Base-by-base conservation (phyloP, 768 basidiomycete genomes). In the Basidioascus undulatus region DNA sequence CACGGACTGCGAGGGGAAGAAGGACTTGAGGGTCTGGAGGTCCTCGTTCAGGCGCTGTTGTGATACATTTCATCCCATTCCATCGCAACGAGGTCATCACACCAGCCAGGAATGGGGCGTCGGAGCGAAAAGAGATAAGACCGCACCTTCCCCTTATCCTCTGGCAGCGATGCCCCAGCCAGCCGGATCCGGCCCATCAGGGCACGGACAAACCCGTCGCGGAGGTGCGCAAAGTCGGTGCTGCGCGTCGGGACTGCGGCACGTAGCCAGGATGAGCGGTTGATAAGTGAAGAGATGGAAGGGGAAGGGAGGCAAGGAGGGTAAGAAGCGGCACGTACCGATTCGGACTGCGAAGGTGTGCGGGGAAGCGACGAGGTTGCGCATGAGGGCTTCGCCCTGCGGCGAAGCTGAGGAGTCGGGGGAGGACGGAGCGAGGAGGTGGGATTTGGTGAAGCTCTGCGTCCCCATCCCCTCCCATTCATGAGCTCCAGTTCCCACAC, bases 191-290 rank as follows among this genome's bases (percentile, higher is more conserved):
- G 70, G 3, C 63, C 60, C 47, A 72, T 70, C 35, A 86, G 56
- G 13, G 78, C 68, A 33, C 81, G 69, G 56, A 82, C 64, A 48
- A 83, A 83, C 3, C 76, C 81, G 52, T 84, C 81, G 18, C 81
- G 69, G 23, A 84, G 62, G 51, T 86, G 81, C 13, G 69, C 67
- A 53, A 72, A 81, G 6, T 71, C 73, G 0, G 81, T 83, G 27
- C 65, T 65, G 9, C 81, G 68, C 2, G 76, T 77, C 3, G 80
- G 81, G n/a, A 83, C 80, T 81, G 40, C 19, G 36, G 25, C 36
- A 26, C 36, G 24, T n/a, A n/a, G n/a, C 35, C 16, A 44, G 33
- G 37, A 21, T 38, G 27, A 27, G 11, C 25, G 8, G n/a, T n/a
- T n/a, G 15, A 26, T 8, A 23, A 2, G 3, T 4, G 23, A 24